Evolutionary conservation across 306 rosid species (phyloP).

Genomic region (Mimosa bimucronata): DNA sequence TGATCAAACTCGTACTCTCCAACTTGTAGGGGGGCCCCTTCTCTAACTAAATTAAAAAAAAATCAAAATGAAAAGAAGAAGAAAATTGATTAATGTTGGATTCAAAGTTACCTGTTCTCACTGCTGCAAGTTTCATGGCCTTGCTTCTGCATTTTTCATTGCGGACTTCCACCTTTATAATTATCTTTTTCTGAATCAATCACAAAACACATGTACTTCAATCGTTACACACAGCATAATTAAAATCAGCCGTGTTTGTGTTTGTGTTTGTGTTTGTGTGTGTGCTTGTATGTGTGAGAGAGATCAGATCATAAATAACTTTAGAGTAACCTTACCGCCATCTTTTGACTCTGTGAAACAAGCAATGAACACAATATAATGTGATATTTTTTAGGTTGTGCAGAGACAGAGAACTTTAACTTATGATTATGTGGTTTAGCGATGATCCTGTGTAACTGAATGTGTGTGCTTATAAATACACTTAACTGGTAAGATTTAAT

Average conservation of each 20-base stretch:
- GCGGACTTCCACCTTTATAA: conserved; percentile 31
- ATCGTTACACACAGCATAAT: not conserved
- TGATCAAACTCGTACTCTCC: no score
- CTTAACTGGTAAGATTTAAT: not conserved
- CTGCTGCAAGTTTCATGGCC: conserved; percentile 45
- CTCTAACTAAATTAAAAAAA: no score
- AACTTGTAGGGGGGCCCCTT: no score
- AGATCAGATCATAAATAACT: no score
- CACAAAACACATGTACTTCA: not conserved
- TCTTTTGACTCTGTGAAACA: no score
- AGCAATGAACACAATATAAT: no score
- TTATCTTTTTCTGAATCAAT: conserved; percentile 32
- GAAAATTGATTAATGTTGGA: not conserved
- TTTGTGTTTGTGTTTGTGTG: no score
- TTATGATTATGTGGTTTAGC: not conserved
- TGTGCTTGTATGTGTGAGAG: no score
- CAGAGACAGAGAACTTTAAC: not conserved
- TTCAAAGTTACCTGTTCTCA: not conserved
- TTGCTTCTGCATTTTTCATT: conserved; percentile 34
- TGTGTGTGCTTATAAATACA: not conserved
- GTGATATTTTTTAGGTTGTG: no score
- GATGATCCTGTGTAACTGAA: not conserved
- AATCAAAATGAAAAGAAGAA: not conserved
- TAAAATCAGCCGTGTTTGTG: no score
- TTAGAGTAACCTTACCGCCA: not conserved